Base-by-base conservation (phyloP, 495 filamentous ascomycete species). In the Penicillium silybi region DNA sequence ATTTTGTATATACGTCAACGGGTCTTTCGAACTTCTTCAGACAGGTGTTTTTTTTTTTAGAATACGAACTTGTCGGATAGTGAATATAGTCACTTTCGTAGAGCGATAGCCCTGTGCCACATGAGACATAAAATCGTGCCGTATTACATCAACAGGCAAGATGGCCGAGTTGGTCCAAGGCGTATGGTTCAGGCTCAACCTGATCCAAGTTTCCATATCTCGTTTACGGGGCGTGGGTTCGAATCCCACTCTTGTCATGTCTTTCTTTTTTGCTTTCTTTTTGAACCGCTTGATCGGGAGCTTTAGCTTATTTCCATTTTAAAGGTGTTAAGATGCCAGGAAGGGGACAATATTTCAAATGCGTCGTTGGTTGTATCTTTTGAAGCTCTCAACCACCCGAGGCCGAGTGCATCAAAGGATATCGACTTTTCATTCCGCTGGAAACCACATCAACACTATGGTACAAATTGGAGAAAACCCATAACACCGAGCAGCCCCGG, bases 151-250 rank as follows among this genome's bases (percentile, higher is more conserved):
- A 48, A 48, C n/a, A 37, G 65, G 60, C 61, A 69, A 66, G 66
- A 69, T 69, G 64, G 65, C 63, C 66, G 64, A 69, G 64, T 62
- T 64, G 62, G 64, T 69, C 64, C 54, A 67, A 65, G 66, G 66
- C 65, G 65, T 56, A 59, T 59, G 62, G 62, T 65, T 65, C 62
- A 65, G 62, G 62, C 57, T 55, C 43, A 65, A 65, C 62, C 62
- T 64, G 61, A 56, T 64, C 58, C 54, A 61, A 25, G 54, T 35
- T 53, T 61, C 58, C 58, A 54, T 54, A 50, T 61, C 58, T 61
- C 58, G 58, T 43, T 48, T 53, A 49, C 47, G 58, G 58, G 65
- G 65, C 65, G 64, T 65, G 66, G 57, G 66, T 69, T 69, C 66
- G 55, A 69, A 69, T 67, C 66, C 57, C 66, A 65, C 66, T 65